These are phyloP conservation scores for Eutypa lata DNA, from an alignment of 2,329 filamentous ascomycete genomes.

Conservation along the genomic window DNA sequence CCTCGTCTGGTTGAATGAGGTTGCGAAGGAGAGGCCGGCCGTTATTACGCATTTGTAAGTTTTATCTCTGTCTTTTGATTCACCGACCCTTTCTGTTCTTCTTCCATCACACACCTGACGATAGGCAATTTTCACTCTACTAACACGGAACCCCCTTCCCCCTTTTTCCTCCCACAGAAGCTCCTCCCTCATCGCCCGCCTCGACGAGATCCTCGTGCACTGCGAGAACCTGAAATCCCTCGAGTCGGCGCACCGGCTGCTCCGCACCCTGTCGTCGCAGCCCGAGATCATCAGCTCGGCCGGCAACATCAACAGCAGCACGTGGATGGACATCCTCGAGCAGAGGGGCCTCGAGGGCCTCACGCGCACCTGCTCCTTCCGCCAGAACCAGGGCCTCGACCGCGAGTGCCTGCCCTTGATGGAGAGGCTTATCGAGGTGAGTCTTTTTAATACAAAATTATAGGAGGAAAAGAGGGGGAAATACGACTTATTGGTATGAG, in stretches of 20 bases:
- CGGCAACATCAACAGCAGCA: conserved; percentile 42
- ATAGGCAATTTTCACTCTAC: background rate
- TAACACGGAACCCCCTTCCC: too few relatives aligned
- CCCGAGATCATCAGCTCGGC: conserved; percentile 47
- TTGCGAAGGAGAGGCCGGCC: conserved; percentile 51
- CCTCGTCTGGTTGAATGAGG: conserved; percentile 56
- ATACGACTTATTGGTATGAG: too few relatives aligned
- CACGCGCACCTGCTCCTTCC: conserved; percentile 55
- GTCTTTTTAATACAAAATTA: conserved; percentile 11
- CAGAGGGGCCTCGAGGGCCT: conserved; percentile 62
- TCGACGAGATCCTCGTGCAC: conserved; percentile 61
- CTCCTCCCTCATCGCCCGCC: conserved; percentile 52
- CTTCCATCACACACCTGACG: too few relatives aligned
- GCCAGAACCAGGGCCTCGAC: conserved; percentile 46
- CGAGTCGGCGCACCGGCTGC: conserved; percentile 57
- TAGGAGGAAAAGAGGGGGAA: too few relatives aligned
- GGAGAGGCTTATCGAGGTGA: conserved; percentile 60
- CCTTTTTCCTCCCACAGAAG: too few relatives aligned
- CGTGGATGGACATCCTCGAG: conserved; percentile 52
- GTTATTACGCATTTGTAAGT: conserved; percentile 60
- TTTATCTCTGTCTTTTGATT: conserved; percentile 5
- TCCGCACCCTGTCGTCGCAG: conserved; percentile 57
- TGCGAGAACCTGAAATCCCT: conserved; percentile 60
- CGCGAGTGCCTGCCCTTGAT: conserved; percentile 52
- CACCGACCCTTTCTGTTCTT: too few relatives aligned